Evolutionary conservation across 768 basidiomycete genomes (phyloP).

Genomic region (Leucocoprinus birnbaumii): DNA sequence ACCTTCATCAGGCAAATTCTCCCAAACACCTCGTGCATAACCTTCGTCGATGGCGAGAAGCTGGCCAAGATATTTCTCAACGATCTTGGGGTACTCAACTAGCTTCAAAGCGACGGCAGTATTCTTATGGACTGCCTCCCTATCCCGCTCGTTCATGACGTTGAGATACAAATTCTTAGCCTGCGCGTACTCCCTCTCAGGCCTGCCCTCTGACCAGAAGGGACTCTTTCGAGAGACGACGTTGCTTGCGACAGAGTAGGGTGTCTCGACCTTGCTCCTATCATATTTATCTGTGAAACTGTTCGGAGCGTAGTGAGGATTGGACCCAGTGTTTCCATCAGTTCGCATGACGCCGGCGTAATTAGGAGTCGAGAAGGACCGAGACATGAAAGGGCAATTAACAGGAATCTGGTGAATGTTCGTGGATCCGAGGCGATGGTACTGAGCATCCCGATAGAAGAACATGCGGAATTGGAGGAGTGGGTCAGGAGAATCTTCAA

Average conservation of each 20-base stretch:
- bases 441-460: conserved; percentile 16
- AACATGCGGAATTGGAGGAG: conserved; percentile 16
- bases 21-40: conserved; percentile 9
- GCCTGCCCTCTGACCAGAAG: conserved; percentile 14
- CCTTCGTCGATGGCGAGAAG: conserved; percentile 8
- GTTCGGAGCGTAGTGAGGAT: conserved; percentile 15
- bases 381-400: conserved; percentile 15
- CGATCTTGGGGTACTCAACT: conserved; percentile 3
- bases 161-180: conserved; percentile 10
- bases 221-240: conserved; percentile 13
- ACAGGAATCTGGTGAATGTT: conserved; percentile 15
- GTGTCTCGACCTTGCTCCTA: conserved; percentile 2
- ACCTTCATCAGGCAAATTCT: conserved; percentile 5
- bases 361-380: conserved; percentile 10
- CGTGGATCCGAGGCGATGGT: conserved; percentile 14
- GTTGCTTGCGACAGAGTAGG: conserved; percentile 11
- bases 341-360: conserved; percentile 10
- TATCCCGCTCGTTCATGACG: conserved; percentile 11
- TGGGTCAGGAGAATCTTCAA: conserved; percentile 13
- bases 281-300: conserved; percentile 12
- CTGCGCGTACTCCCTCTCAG: conserved; percentile 11
- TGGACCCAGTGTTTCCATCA: conserved; percentile 11
- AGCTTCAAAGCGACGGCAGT: conserved; percentile 6
- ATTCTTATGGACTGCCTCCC: conserved; percentile 8
- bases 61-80: conserved; percentile 9